phyloP scores from a whole-genome alignment of 306 rosid species.

The Cucumis sativus region DNA sequence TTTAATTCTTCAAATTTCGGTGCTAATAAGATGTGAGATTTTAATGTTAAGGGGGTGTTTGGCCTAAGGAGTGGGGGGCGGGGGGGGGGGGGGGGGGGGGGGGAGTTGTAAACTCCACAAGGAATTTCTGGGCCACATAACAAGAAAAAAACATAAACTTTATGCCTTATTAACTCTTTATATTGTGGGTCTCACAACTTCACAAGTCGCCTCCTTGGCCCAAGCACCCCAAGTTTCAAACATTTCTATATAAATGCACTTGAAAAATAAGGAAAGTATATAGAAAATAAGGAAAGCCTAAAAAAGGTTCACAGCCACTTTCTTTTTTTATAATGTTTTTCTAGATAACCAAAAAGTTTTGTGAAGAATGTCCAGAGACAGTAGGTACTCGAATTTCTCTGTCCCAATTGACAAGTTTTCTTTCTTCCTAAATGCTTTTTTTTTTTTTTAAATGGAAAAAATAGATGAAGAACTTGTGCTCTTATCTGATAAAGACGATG shows the following conservation, averaged over 20 bases:
- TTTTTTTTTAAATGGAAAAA: background rate
- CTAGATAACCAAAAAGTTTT: background rate
- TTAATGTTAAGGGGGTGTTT: background rate
- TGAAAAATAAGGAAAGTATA: too few species aligned
- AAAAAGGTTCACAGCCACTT: background rate
- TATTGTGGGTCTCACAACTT: too few species aligned
- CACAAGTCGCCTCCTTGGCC: too few species aligned
- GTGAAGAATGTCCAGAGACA: background rate
- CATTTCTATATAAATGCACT: too few species aligned
- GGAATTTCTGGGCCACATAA: too few species aligned
- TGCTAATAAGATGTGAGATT: background rate
- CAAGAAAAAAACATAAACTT: too few species aligned
- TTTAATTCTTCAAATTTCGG: background rate
- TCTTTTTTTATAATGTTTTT: background rate
- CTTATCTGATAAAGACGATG: background rate
- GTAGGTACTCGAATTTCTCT: background rate
- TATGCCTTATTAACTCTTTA: too few species aligned
- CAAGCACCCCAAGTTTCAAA: too few species aligned
- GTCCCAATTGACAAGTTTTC: background rate
- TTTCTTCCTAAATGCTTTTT: background rate
- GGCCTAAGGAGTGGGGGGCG: too few species aligned
- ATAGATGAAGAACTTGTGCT: background rate
- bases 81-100: too few species aligned
- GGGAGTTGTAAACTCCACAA: too few species aligned
- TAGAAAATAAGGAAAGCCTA: too few species aligned